Conservation (phyloP, 257 asterid genomes). For the Nicotiana knightiana region DNA sequence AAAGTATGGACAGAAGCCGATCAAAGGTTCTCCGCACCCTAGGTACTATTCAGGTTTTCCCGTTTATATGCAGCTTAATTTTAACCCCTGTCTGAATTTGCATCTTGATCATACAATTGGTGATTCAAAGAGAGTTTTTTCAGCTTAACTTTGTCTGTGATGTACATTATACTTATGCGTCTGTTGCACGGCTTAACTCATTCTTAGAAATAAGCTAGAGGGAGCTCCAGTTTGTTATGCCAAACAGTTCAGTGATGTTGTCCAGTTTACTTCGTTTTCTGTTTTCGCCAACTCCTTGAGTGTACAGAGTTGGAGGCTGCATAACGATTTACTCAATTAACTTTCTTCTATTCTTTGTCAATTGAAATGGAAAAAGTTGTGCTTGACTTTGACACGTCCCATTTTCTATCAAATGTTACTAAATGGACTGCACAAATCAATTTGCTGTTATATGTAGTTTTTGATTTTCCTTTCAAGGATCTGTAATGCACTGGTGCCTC, state of each 20-base stretch:
- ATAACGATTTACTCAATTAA: no score
- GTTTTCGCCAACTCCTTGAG: not conserved
- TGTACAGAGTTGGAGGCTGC: not conserved
- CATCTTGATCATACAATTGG: not conserved
- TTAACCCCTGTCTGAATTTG: not conserved
- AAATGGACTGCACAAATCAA: not conserved
- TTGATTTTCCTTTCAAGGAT: no score
- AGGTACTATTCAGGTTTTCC: constrained; percentile 29
- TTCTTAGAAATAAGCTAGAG: not conserved
- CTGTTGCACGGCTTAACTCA: no score
- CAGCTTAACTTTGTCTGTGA: no score
- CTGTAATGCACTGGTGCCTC: not conserved
- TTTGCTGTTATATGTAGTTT: not conserved
- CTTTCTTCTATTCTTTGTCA: not conserved
- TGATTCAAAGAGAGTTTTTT: not conserved
- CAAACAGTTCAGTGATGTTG: no score
- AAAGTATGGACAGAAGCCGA: constrained; percentile 78
- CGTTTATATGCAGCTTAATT: not conserved
- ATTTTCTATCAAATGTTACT: not conserved
- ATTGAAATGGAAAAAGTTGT: not conserved
- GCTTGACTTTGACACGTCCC: not conserved
- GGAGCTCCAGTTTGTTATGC: not conserved
- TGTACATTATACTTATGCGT: no score
- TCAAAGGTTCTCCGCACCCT: constrained; percentile 80
- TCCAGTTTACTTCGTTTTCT: no score